Conservation (phyloP, 345 rosid species). For the Lepidium sativum region DNA sequence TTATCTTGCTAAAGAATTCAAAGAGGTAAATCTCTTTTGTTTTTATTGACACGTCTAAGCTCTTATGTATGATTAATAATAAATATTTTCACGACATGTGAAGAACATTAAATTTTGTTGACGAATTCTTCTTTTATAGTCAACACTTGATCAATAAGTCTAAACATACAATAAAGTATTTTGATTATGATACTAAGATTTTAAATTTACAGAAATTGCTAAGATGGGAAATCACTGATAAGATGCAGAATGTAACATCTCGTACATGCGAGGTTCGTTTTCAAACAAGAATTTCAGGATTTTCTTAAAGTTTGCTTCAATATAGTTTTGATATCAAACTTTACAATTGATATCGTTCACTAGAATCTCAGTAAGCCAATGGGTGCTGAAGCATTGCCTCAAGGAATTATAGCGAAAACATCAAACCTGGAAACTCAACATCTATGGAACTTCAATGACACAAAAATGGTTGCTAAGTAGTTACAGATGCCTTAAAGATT, state of each 20-base stretch:
- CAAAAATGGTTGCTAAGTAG: constrained; percentile 28
- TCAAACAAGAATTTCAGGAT: neutral
- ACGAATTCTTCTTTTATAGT: neutral
- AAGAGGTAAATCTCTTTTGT: constrained; percentile 39
- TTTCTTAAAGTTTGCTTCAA: neutral
- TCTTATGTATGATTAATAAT: neutral
- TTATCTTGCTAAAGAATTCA: constrained; percentile 38
- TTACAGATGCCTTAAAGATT: neutral
- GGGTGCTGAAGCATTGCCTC: constrained; percentile 56
- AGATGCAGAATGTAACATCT: constrained; percentile 24
- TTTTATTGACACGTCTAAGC: neutral
- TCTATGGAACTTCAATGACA: constrained; percentile 36
- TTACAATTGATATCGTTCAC: neutral
- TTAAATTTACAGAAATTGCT: constrained; percentile 41
- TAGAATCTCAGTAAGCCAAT: constrained; percentile 44
- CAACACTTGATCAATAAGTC: neutral
- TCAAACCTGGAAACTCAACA: constrained; percentile 57
- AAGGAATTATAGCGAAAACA: constrained; percentile 50
- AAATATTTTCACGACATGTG: neutral
- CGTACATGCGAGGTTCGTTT: constrained; percentile 57
- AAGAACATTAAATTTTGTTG: neutral
- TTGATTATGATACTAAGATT: neutral
- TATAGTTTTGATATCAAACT: neutral
- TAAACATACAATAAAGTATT: neutral
- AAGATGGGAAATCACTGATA: constrained; percentile 37